phyloP scores from a whole-genome alignment of 306 rosid species.

The Begonia fuchsioides region DNA sequence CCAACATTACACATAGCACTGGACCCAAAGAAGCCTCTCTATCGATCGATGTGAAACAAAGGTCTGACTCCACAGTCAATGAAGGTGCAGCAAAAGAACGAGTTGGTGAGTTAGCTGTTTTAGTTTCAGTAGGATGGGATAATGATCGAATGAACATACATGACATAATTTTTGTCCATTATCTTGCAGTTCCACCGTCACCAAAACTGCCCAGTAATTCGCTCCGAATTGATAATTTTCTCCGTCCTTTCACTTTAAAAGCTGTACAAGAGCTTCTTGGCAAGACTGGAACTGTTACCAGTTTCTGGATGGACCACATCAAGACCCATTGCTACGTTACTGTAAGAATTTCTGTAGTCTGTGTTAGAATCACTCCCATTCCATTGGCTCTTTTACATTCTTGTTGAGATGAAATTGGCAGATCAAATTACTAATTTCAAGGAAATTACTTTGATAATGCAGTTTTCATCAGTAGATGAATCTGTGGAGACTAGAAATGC shows the following conservation, averaged over 20 bases:
- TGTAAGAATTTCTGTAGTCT: conserved; percentile 26
- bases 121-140: conserved; percentile 2
- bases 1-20: conserved; percentile 29
- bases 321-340: conserved; percentile 98
- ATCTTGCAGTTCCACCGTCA: conserved; percentile 67
- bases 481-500: conserved; percentile 80
- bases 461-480: conserved; percentile 78
- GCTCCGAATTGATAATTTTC: conserved; percentile 69
- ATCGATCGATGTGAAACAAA: conserved; percentile 30
- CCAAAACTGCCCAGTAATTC: conserved; percentile 68
- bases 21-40: conserved; percentile 43
- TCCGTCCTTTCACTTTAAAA: conserved; percentile 93
- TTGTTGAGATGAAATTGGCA: background rate
- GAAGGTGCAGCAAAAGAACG: conserved; percentile 75
- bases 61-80: conserved; percentile 50
- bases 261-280: conserved; percentile 94
- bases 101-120: conserved; percentile 49
- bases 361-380: background rate
- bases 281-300: conserved; percentile 57
- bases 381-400: background rate
- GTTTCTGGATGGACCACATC: conserved; percentile 99
- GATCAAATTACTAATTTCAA: too few species aligned
- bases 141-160: background rate
- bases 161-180: conserved; percentile 2
- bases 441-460: conserved; percentile 11